These are phyloP conservation scores for Fusarium sp. DNA, from an alignment of 2,329 filamentous ascomycete genomes.

Conservation along the genomic window DNA sequence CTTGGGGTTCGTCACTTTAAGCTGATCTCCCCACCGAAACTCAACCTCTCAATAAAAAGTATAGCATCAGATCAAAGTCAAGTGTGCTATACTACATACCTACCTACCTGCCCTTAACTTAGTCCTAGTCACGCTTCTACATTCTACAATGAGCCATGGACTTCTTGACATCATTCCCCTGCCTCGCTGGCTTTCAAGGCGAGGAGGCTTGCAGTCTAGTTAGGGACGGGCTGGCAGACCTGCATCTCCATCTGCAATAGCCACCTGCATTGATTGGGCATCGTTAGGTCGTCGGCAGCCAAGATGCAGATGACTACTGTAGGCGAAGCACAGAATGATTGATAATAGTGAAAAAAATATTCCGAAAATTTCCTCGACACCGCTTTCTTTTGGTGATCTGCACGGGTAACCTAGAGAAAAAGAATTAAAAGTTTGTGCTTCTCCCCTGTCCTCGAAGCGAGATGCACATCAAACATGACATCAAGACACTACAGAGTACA, in stretches of 20 bases:
- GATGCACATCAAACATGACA: conserved; percentile 32
- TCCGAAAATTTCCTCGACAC: conserved; percentile 38
- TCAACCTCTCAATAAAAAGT: neutral
- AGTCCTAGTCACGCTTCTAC: conserved; percentile 10
- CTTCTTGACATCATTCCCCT: conserved; percentile 39
- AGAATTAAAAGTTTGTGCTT: conserved; percentile 23
- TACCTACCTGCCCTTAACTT: neutral
- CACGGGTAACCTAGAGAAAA: conserved; percentile 24
- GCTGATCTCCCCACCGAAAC: conserved; percentile 3
- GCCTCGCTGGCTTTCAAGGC: conserved; percentile 8
- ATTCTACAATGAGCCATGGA: conserved; percentile 17
- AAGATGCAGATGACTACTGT: conserved; percentile 17
- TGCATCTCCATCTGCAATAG: conserved; percentile 33
- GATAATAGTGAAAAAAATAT: conserved; percentile 12
- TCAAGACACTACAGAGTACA: neutral
- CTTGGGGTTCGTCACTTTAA: conserved; percentile 16
- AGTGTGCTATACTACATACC: neutral
- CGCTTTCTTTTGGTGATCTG: conserved; percentile 45
- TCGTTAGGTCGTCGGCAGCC: conserved; percentile 17
- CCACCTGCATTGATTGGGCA: conserved; percentile 31
- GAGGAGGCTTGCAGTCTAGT: conserved; percentile 32
- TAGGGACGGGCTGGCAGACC: conserved; percentile 30
- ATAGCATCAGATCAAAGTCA: neutral
- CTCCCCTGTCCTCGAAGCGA: conserved; percentile 18
- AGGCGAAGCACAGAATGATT: conserved; percentile 30